Evolutionary conservation across 2,329 filamentous ascomycete species (phyloP).

Genomic region (Colletotrichum sp.): DNA sequence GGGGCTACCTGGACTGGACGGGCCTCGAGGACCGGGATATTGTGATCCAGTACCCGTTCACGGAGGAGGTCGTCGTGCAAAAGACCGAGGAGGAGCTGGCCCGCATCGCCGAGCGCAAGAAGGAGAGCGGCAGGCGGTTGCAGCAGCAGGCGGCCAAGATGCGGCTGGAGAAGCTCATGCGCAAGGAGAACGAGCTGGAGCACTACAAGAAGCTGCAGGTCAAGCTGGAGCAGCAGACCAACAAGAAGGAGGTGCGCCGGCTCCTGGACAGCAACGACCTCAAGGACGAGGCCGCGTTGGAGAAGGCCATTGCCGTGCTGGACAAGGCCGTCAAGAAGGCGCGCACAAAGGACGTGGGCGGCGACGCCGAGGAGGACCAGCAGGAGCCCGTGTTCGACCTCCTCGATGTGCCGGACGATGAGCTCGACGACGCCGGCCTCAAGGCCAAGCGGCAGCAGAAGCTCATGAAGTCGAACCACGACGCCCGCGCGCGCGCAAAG

Average conservation of each 20-base stretch:
- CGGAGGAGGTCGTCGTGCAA: slow-evolving; percentile 86
- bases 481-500: slow-evolving; percentile 91
- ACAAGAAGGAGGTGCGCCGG: slow-evolving; percentile 89
- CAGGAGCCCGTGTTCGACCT: slow-evolving; percentile 87
- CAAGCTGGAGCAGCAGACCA: slow-evolving; percentile 70
- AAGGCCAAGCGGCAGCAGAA: slow-evolving; percentile 94
- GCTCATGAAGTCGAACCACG: slow-evolving; percentile 92
- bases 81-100: slow-evolving; percentile 96
- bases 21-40: slow-evolving; percentile 88
- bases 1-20: slow-evolving; percentile 84
- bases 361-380: slow-evolving; percentile 78
- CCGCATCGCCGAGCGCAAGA: slow-evolving; percentile 88
- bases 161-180: slow-evolving; percentile 92
- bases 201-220: slow-evolving; percentile 87
- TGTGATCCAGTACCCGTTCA: slow-evolving; percentile 91
- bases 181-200: slow-evolving; percentile 93
- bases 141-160: slow-evolving; percentile 98
- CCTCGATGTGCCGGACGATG: slow-evolving; percentile 86
- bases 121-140: slow-evolving; percentile 87
- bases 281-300: slow-evolving; percentile 87
- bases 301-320: slow-evolving; percentile 84
- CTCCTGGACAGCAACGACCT: slow-evolving; percentile 90
- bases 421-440: slow-evolving; percentile 87
- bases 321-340: slow-evolving; percentile 90
- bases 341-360: slow-evolving; percentile 90